A percentile compares a stretch with the other conserved stretches of the same genome.
Conservation (phyloP, 306 rosid genomes). For the Begonia fuchsioides region DNA sequence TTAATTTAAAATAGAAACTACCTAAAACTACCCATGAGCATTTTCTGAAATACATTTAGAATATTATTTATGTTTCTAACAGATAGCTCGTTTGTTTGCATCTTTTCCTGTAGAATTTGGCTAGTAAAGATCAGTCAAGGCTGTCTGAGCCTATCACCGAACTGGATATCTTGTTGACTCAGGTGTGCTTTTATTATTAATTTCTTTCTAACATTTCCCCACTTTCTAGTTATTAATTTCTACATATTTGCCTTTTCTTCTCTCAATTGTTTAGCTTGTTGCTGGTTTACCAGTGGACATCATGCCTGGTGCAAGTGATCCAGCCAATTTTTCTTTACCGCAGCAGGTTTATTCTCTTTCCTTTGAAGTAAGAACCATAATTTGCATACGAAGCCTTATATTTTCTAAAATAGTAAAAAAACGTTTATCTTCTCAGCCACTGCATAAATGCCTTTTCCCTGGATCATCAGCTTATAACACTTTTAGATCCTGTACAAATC, state of each 20-base stretch:
- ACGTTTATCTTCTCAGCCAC: slow-evolving; percentile 42
- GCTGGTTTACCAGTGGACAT: slow-evolving; percentile 78
- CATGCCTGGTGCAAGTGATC: slow-evolving; percentile 91
- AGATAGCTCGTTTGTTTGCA: no score
- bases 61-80: no score
- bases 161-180: slow-evolving; percentile 75
- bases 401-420: slow-evolving; percentile 14
- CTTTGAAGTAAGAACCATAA: slow-evolving; percentile 4
- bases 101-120: slow-evolving; percentile 39
- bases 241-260: neutral
- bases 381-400: neutral
- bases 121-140: slow-evolving; percentile 63
- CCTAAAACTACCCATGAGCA: no score
- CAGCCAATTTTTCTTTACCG: slow-evolving; percentile 76
- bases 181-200: slow-evolving; percentile 39
- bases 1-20: no score
- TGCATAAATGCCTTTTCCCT: slow-evolving; percentile 84
- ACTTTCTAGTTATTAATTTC: neutral
- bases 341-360: slow-evolving; percentile 61
- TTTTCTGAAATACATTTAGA: no score
- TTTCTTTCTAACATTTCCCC: no score
- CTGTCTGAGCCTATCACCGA: slow-evolving; percentile 69
- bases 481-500: slow-evolving; percentile 83
- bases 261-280: slow-evolving; percentile 11
- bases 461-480: slow-evolving; percentile 83